Evolutionary conservation across 106 monocot genomes (phyloP), one percentile per base, ranked within the genome.

Genomic region (Agapanthus africanus): DNA sequence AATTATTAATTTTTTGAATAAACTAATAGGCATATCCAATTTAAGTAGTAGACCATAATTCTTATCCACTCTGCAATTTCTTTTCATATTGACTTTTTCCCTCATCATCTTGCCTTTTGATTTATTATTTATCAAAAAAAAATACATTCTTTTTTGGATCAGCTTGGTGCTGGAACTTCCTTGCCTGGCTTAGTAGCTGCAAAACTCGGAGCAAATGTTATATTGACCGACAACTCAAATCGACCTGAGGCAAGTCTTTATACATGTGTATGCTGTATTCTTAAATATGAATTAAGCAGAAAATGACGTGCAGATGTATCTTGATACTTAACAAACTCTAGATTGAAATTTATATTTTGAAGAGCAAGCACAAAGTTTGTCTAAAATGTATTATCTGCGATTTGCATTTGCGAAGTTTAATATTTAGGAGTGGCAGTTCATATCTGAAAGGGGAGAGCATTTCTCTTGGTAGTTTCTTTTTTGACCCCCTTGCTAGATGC

Each of bases 121-220:
- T 9, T 51, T 51, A 3, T 13, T 18, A 41, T 41, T 23, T 60
- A 54, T 46, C 59, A 11, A 6, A 11, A n/a, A n/a, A n/a, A n/a
- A n/a, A n/a, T n/a, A n/a, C n/a, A n/a, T n/a, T n/a, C 8, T 33
- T 71, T 19, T 23, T 66, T 77, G n/a, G 40, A 30, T 15, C 72
- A 95, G 97, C 70, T 97, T 69, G 97, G 97, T 44, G 86, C 91
- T 71, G 97, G 97, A 30, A 97, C 97, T 32, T 89, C 97, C 35
- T 74, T 97, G 49, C 97, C 97, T 21, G 97, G 97, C 33, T 76
- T 97, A 59, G 97, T 89, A 60, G 97, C 88, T 64, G 88, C 97
- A 25, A 92, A 97, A 78, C 52, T 89, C n/a, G 91, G 97, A 49
- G 83, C 91, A 70, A 37, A 84, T 64, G 91, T 97, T 28, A 74